phyloP scores from a whole-genome alignment of 78 protist species.

The Trichosphaerium sp. region DNA sequence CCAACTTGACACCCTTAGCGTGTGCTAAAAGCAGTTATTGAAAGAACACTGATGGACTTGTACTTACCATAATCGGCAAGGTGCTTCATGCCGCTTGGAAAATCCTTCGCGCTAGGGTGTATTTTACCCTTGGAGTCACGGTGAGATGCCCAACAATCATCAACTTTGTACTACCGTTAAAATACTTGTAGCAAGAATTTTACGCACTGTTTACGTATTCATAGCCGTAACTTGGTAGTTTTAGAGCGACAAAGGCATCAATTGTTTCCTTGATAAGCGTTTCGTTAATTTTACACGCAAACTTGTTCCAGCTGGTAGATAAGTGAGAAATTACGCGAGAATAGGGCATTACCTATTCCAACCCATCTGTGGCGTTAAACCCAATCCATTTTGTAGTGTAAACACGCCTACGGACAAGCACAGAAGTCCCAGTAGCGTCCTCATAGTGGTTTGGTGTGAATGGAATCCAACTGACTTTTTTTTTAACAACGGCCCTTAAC shows the following conservation, averaged over 20 bases:
- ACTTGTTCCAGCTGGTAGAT: background rate
- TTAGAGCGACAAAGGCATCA: too few species aligned
- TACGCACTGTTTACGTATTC: constrained; percentile 8
- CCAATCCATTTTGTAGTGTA: constrained; percentile 42
- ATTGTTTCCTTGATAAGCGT: constrained; percentile 1
- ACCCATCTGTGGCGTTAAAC: constrained; percentile 54
- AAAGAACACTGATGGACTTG: background rate
- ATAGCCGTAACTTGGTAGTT: background rate
- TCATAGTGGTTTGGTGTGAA: too few species aligned
- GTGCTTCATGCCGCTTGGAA: constrained; percentile 65
- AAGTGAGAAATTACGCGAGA: background rate
- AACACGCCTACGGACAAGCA: too few species aligned
- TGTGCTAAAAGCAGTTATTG: constrained; percentile 17
- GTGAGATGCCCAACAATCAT: constrained; percentile 4
- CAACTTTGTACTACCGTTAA: background rate
- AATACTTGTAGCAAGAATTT: background rate
- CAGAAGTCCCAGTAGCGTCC: too few species aligned
- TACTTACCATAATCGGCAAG: constrained; percentile 52
- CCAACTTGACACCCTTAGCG: constrained; percentile 57
- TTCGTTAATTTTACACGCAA: constrained; percentile 2
- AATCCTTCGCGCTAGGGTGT: constrained; percentile 50
- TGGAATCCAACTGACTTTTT: too few species aligned
- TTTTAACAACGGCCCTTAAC: too few species aligned
- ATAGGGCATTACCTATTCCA: constrained; percentile 12
- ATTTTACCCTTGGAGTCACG: background rate